Percentiles rank a stretch among this genome's conserved stretches.
phyloP scores from a whole-genome alignment of 768 basidiomycete species.

The Suillus bovinus region DNA sequence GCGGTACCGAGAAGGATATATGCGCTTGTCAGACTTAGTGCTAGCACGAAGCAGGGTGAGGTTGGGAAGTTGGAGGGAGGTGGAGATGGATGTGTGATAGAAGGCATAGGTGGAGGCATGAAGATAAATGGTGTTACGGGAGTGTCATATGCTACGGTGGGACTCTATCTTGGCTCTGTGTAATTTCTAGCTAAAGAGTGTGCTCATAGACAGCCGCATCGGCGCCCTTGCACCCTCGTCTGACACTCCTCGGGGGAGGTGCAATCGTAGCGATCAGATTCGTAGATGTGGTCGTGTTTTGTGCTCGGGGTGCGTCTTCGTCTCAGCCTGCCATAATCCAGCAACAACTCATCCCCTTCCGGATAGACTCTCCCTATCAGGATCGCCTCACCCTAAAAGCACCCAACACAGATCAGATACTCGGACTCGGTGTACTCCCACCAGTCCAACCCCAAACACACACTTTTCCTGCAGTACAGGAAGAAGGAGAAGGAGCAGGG shows the following conservation, averaged over 20 bases:
- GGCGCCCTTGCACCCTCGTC: slow-evolving; percentile 70
- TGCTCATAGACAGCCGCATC: slow-evolving; percentile 57
- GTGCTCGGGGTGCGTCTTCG: slow-evolving; percentile 53
- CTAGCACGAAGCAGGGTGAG: slow-evolving; percentile 16
- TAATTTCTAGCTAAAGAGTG: neutral
- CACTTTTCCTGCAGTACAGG: slow-evolving; percentile 11
- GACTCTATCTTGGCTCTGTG: neutral
- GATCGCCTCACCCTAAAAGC: slow-evolving; percentile 76
- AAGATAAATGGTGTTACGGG: slow-evolving; percentile 48
- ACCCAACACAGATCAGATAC: slow-evolving; percentile 56
- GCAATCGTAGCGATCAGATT: slow-evolving; percentile 64
- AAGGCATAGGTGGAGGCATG: slow-evolving; percentile 37
- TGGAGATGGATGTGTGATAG: slow-evolving; percentile 11
- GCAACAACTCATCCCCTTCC: slow-evolving; percentile 1
- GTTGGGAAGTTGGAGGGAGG: slow-evolving; percentile 25
- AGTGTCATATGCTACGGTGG: slow-evolving; percentile 78
- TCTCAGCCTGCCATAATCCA: neutral
- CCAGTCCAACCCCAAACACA: slow-evolving; percentile 23
- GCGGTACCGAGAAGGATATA: slow-evolving; percentile 58
- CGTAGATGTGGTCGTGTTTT: slow-evolving; percentile 74
- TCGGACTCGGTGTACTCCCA: slow-evolving; percentile 62
- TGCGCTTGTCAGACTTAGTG: slow-evolving; percentile 54
- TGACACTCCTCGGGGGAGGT: slow-evolving; percentile 62
- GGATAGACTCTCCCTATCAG: slow-evolving; percentile 63
- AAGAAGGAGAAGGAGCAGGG: slow-evolving; percentile 11